Conservation (phyloP, 2,329 filamentous ascomycete genomes). For the Ascomycota sp. region DNA sequence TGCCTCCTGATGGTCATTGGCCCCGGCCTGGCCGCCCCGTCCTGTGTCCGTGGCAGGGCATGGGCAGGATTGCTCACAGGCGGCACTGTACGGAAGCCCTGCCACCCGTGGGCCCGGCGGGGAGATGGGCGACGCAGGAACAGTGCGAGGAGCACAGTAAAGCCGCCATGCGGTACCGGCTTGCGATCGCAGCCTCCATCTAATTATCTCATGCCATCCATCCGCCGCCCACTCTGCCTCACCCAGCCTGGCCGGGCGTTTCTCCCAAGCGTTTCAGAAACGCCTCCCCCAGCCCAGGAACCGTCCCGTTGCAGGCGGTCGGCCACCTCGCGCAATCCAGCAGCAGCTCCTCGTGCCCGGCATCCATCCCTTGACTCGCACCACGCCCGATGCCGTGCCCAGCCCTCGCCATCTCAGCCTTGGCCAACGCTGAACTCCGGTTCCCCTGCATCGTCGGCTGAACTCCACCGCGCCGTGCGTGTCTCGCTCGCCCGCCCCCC, state of each 20-base stretch:
- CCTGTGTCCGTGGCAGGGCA: too few species aligned
- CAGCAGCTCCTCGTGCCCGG: background rate
- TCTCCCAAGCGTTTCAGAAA: conserved; percentile 1
- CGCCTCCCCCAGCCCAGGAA: too few species aligned
- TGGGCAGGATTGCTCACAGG: too few species aligned
- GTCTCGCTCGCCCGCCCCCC: conserved; percentile 1
- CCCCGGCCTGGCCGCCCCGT: too few species aligned
- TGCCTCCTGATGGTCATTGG: too few species aligned
- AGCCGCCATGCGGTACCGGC: background rate
- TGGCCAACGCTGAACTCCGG: background rate
- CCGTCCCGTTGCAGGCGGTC: conserved; percentile 13
- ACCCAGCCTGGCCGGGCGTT: background rate
- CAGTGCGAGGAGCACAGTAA: too few species aligned
- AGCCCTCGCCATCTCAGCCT: background rate
- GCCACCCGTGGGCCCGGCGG: too few species aligned
- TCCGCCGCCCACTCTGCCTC: background rate
- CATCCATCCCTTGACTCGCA: conserved; percentile 7
- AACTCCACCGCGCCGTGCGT: background rate
- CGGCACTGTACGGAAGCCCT: too few species aligned
- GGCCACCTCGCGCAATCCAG: conserved; percentile 7
- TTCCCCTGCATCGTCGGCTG: too few species aligned
- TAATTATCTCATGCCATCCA: background rate
- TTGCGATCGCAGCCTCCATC: background rate
- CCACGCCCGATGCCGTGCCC: conserved; percentile 14
- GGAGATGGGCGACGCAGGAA: background rate